Evolutionary conservation across 2,329 filamentous ascomycete genomes (phyloP), one percentile per base, ranked within the genome.

Genomic region (Ilyonectria mors-panacis): DNA sequence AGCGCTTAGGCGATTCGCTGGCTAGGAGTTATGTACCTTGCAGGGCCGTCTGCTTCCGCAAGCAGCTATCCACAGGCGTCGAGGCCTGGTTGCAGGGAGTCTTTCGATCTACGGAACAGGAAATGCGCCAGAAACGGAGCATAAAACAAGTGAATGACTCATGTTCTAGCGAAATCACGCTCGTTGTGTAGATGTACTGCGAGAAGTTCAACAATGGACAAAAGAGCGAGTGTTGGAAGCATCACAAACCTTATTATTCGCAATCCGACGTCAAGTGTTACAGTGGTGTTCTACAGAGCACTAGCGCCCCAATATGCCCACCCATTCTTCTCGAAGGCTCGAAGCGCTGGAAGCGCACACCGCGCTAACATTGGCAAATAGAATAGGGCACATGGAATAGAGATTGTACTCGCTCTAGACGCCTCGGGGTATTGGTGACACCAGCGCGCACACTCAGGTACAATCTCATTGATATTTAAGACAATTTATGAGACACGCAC

Each of bases 41-140:
- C 50, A 37, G 57, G 26, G 50, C 19, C 26, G 65, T 59, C 70
- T 66, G 70, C 39, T n/a, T 72, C 70, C 53, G 50, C 37, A 45
- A 53, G 21, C 50, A 53, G 21, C 50, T 60, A 45, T 42, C 57
- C 50, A 53, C 42, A 30, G 30, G 56, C n/a, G 19, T 17, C 4
- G 54, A 35, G 9, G 26, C 7, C 17, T 4, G 4, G n/a, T 17
- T n/a, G 26, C 50, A 54, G n/a, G 30, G n/a, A 8, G 19, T 19
- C 9, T 54, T 54, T n/a, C 3, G 33, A 21, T 54, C 50, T 39
- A 12, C 37, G 50, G 50, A 35, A 37, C 30, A 33, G 23, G 9
- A 28, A 23, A 9, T 28, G 48, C 17, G 8, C 21, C 48, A 33
- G 26, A 51, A 15, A n/a, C n/a, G 15, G 17, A 42, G 39, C 39